Evolutionary conservation across 345 rosid genomes (phyloP).

Genomic region (Noccaea bulbosa): DNA sequence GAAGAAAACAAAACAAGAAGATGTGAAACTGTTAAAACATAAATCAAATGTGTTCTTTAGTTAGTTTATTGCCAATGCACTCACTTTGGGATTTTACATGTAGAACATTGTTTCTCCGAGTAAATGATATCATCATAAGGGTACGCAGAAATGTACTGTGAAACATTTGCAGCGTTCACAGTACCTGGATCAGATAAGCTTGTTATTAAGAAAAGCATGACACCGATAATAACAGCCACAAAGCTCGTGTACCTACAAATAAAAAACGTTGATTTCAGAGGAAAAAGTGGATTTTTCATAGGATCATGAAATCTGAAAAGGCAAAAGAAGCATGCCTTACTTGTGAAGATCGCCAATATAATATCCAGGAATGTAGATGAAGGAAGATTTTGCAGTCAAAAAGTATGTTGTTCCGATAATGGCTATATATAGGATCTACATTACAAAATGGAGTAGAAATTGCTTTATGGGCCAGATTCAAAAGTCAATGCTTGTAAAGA

Average conservation of each 20-base stretch:
- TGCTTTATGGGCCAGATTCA: too few relatives aligned
- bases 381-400: constrained; percentile 59
- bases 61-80: constrained; percentile 31
- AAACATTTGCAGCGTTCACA: constrained; percentile 69
- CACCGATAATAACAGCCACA: constrained; percentile 70
- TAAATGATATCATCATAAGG: constrained; percentile 77
- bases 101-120: constrained; percentile 74
- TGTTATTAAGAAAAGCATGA: constrained; percentile 70
- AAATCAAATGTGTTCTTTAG: constrained; percentile 11
- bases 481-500: too few relatives aligned
- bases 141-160: constrained; percentile 66
- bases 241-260: constrained; percentile 73
- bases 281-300: neutral
- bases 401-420: constrained; percentile 74
- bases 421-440: constrained; percentile 72
- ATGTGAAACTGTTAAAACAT: neutral
- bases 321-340: constrained; percentile 43
- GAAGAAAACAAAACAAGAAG: neutral
- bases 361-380: constrained; percentile 84
- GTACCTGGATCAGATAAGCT: constrained; percentile 94
- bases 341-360: constrained; percentile 80
- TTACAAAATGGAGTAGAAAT: too few relatives aligned
- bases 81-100: constrained; percentile 83
- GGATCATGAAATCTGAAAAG: neutral
- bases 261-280: constrained; percentile 17